Evolutionary conservation across 768 basidiomycete species (phyloP).

Genomic region (Rhizopogon sp.): DNA sequence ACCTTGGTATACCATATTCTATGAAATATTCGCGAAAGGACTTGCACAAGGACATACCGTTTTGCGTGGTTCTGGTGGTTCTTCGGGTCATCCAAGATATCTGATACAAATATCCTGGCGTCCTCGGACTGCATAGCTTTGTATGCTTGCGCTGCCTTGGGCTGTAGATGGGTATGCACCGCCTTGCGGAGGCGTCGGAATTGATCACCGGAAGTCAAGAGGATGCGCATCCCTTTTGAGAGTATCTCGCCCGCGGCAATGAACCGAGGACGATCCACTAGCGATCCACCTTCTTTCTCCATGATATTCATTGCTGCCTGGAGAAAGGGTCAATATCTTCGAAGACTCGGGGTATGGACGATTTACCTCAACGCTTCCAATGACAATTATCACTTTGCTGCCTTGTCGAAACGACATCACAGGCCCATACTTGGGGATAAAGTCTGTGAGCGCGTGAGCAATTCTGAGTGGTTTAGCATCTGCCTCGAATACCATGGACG

Average conservation of each 20-base stretch:
- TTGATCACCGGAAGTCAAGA: conserved; percentile 46
- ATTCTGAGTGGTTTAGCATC: conserved; percentile 1
- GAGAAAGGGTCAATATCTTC: conserved; percentile 41
- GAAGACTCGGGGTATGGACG: conserved; percentile 11
- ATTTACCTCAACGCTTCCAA: conserved; percentile 15
- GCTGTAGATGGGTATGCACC: conserved; percentile 48
- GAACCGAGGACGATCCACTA: conserved; percentile 43
- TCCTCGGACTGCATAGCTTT: conserved; percentile 37
- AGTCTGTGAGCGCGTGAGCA: conserved; percentile 33
- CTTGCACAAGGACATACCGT: conserved; percentile 7
- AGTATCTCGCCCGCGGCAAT: conserved; percentile 52
- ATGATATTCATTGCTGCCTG: conserved; percentile 53
- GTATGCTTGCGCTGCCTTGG: conserved; percentile 41
- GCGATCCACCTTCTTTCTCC: conserved; percentile 50
- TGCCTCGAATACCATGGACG: not conserved
- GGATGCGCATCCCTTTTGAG: conserved; percentile 48
- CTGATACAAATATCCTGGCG: conserved; percentile 10
- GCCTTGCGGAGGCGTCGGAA: conserved; percentile 54
- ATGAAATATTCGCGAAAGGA: not conserved
- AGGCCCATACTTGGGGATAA: conserved; percentile 52
- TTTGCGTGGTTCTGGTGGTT: conserved; percentile 7
- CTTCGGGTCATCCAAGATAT: conserved; percentile 14
- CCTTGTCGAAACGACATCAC: conserved; percentile 50
- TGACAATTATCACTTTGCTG: conserved; percentile 8
- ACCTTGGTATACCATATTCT: conserved; percentile 8